Evolutionary conservation across 805 yeast species (phyloP).

Genomic region (Candida insectorum): DNA sequence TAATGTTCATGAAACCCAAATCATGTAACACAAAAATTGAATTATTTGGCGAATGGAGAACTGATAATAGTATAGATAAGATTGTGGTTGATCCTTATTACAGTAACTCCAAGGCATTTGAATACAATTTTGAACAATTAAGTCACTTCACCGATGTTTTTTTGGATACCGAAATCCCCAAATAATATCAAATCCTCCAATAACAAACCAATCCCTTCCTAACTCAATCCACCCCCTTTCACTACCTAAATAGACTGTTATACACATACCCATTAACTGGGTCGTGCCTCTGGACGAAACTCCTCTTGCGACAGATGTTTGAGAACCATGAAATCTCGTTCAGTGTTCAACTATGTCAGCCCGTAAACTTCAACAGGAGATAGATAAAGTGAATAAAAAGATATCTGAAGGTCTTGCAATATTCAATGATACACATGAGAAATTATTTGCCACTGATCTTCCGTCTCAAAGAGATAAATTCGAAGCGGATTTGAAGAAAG

Average conservation of each 20-base stretch:
- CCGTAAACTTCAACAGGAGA: constrained; percentile 59
- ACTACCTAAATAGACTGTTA: no score
- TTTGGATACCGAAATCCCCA: no score
- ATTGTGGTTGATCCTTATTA: constrained; percentile 91
- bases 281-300: no score
- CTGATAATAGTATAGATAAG: constrained; percentile 43
- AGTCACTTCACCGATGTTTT: constrained; percentile 73
- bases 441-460: constrained; percentile 75
- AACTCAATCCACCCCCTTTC: no score
- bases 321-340: no score
- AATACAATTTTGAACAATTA: constrained; percentile 71
- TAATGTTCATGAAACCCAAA: constrained; percentile 52
- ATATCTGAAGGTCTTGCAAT: constrained; percentile 87
- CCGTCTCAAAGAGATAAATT: constrained; percentile 90
- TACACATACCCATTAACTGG: no score
- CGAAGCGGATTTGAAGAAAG: constrained; percentile 89
- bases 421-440: constrained; percentile 83
- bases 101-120: constrained; percentile 84
- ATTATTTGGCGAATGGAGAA: constrained; percentile 81
- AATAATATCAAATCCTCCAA: no score
- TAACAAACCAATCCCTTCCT: no score
- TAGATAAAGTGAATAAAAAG: constrained; percentile 87
- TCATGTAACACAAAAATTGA: constrained; percentile 47
- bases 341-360: constrained; percentile 43
- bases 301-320: no score